A percentile compares a stretch with the other conserved stretches of the same genome.
Conservation (phyloP, 2,329 filamentous ascomycete species). For the Phyllosticta capitalensis region DNA sequence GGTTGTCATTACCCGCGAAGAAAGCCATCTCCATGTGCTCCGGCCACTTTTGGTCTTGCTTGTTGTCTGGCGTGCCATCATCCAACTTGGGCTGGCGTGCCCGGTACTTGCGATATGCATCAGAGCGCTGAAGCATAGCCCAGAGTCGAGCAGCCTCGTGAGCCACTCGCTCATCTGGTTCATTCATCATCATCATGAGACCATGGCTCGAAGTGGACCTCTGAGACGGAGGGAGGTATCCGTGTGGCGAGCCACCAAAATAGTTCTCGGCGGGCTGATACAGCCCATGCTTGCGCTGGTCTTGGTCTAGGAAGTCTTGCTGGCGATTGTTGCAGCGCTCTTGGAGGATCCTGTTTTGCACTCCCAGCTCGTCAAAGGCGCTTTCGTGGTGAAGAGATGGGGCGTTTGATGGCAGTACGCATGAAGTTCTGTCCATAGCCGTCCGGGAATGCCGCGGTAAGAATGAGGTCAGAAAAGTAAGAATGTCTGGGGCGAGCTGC, state of each 20-base stretch:
- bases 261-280: slow-evolving; percentile 9
- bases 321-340: slow-evolving; percentile 35
- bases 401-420: slow-evolving; percentile 35
- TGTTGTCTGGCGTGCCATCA: slow-evolving; percentile 17
- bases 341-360: slow-evolving; percentile 28
- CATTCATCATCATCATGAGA: slow-evolving; percentile 1
- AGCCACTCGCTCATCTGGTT: slow-evolving; percentile 7
- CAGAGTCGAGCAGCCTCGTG: slow-evolving; percentile 21
- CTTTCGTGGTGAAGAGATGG: slow-evolving; percentile 24
- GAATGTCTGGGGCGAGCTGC: slow-evolving; percentile 31
- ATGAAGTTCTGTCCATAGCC: slow-evolving; percentile 21
- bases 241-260: slow-evolving; percentile 2
- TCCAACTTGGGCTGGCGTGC: slow-evolving; percentile 28
- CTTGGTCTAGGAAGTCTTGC: slow-evolving; percentile 20
- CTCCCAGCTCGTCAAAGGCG: slow-evolving; percentile 16
- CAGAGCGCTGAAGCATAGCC: slow-evolving; percentile 23
- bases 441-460: slow-evolving; percentile 14
- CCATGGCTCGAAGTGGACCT: slow-evolving; percentile 1
- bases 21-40: slow-evolving; percentile 40
- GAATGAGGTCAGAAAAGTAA: slow-evolving; percentile 22
- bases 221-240: slow-evolving; percentile 1
- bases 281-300: slow-evolving; percentile 21
- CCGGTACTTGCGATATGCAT: slow-evolving; percentile 38
- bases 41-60: slow-evolving; percentile 35
- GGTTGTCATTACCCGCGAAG: slow-evolving; percentile 32